Conservation (phyloP, 768 basidiomycete genomes). For the Stropharia rugosoannulata region DNA sequence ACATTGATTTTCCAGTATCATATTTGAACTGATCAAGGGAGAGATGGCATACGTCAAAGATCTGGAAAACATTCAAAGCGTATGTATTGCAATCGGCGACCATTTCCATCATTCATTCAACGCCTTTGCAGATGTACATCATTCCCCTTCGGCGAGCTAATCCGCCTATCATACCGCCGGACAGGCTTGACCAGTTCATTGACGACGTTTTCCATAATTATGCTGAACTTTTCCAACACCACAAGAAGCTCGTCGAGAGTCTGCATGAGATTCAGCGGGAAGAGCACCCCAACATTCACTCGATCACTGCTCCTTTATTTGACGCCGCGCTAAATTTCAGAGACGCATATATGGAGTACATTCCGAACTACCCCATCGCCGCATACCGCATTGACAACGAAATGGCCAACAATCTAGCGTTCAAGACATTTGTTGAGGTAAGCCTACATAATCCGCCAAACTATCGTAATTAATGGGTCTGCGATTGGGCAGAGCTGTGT, state of each 20-base stretch:
- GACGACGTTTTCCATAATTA: constrained; percentile 90
- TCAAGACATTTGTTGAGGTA: constrained; percentile 83
- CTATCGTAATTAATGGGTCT: constrained; percentile 8
- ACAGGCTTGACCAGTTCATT: constrained; percentile 75
- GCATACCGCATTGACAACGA: constrained; percentile 87
- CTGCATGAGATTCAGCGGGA: constrained; percentile 88
- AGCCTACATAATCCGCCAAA: constrained; percentile 24
- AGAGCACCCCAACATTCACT: constrained; percentile 76
- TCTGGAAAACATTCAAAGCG: constrained; percentile 82
- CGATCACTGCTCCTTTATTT: constrained; percentile 80
- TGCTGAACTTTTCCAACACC: constrained; percentile 70
- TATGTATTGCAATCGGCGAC: constrained; percentile 29
- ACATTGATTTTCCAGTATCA: constrained; percentile 23
- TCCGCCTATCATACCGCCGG: constrained; percentile 75
- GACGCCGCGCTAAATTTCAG: constrained; percentile 92
- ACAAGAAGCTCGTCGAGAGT: constrained; percentile 72
- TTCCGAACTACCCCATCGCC: constrained; percentile 91
- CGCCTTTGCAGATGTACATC: constrained; percentile 68
- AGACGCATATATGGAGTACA: constrained; percentile 90
- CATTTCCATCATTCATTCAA: neutral
- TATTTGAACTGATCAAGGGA: constrained; percentile 93
- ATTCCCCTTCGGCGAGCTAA: constrained; percentile 68
- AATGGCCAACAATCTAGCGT: constrained; percentile 75
- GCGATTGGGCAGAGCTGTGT: constrained; percentile 34
- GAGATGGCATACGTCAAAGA: constrained; percentile 97